These are phyloP conservation scores for Sporisorium scitamineum DNA, from an alignment of 1,284 basidiomycete genomes.

Conservation along the genomic window DNA sequence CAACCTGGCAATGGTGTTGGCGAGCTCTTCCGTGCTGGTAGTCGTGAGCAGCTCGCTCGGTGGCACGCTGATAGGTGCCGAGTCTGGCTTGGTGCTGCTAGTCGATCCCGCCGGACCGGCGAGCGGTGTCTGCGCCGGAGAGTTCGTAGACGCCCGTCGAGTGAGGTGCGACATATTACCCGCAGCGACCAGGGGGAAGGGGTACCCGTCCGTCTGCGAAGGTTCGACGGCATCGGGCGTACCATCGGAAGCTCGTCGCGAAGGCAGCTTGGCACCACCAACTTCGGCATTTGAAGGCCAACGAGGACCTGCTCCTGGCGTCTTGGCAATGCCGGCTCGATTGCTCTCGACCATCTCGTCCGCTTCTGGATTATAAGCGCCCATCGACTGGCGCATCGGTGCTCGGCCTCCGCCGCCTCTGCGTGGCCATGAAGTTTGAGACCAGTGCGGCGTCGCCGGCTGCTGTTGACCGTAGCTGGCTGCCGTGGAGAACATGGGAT, in stretches of 20 bases:
- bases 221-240: slow-evolving; percentile 31
- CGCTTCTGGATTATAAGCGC: slow-evolving; percentile 8
- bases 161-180: slow-evolving; percentile 31
- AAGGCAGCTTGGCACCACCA: not conserved
- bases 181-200: slow-evolving; percentile 48
- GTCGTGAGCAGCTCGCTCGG: slow-evolving; percentile 16
- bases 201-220: slow-evolving; percentile 43
- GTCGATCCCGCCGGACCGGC: slow-evolving; percentile 17
- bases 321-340: slow-evolving; percentile 31
- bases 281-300: slow-evolving; percentile 29
- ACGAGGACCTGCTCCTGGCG: slow-evolving; percentile 41
- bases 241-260: slow-evolving; percentile 32
- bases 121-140: slow-evolving; percentile 42
- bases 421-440: slow-evolving; percentile 44
- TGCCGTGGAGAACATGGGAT: slow-evolving; percentile 48
- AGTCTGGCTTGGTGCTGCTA: not conserved
- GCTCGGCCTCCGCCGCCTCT: slow-evolving; percentile 1
- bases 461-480: slow-evolving; percentile 18
- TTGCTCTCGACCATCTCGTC: slow-evolving; percentile 25
- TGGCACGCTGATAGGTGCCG: not conserved
- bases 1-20: slow-evolving; percentile 55
- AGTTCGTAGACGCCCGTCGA: slow-evolving; percentile 48
- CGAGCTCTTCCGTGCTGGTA: slow-evolving; percentile 50
- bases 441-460: slow-evolving; percentile 62
- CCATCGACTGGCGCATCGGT: slow-evolving; percentile 10